phyloP scores from a whole-genome alignment of 1,284 basidiomycete genomes.

The Bjerkandera adusta region DNA sequence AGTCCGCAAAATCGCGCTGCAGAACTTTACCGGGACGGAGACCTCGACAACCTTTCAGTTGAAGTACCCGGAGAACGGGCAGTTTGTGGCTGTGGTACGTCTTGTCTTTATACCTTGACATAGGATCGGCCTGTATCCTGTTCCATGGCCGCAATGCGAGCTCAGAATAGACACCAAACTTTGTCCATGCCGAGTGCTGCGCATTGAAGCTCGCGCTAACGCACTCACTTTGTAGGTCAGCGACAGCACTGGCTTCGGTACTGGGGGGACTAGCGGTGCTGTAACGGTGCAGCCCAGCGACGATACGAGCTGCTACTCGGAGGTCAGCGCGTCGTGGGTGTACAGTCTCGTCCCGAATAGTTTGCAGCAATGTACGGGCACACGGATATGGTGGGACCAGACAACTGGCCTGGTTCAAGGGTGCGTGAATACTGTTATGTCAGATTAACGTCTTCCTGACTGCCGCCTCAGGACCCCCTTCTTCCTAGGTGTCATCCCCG shows the following conservation, averaged over 20 bases:
- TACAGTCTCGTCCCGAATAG: slow-evolving; percentile 61
- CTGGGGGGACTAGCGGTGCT: slow-evolving; percentile 70
- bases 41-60: slow-evolving; percentile 54
- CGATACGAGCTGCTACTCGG: slow-evolving; percentile 55
- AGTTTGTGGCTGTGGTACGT: slow-evolving; percentile 76
- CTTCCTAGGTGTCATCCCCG: slow-evolving; percentile 75
- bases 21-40: slow-evolving; percentile 44
- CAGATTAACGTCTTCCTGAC: not conserved
- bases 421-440: slow-evolving; percentile 35
- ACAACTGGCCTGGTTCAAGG: slow-evolving; percentile 43
- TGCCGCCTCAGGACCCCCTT: slow-evolving; percentile 41
- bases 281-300: slow-evolving; percentile 50
- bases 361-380: slow-evolving; percentile 58
- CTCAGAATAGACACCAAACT: no score
- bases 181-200: no score
- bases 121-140: no score
- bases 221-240: slow-evolving; percentile 49
- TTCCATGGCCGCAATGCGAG: no score
- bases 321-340: slow-evolving; percentile 46
- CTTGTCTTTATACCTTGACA: not conserved
- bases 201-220: slow-evolving; percentile 6
- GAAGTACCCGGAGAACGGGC: slow-evolving; percentile 62
- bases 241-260: slow-evolving; percentile 65
- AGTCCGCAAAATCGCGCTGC: slow-evolving; percentile 57
- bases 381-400: slow-evolving; percentile 63